Evolutionary conservation across 2,329 filamentous ascomycete species (phyloP).

Genomic region (Aspergillus thermomutatus): DNA sequence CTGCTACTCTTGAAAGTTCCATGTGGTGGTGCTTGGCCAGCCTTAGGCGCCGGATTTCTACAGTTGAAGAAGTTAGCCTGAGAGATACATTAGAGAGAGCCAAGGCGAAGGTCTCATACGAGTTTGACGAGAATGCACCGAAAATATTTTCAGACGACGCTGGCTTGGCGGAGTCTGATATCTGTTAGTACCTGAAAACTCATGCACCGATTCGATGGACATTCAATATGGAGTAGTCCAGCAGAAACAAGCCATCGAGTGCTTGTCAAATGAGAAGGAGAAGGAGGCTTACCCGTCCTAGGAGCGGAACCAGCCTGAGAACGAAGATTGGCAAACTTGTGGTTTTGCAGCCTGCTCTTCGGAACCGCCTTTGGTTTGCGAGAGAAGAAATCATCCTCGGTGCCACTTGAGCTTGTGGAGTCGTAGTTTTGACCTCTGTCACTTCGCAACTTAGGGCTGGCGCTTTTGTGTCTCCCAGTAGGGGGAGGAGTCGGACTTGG

Average conservation of each 20-base stretch:
- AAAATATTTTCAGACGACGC: constrained; percentile 21
- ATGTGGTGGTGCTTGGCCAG: constrained; percentile 9
- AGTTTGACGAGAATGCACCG: constrained; percentile 2
- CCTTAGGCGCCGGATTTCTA: constrained; percentile 5
- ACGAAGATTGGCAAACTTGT: constrained; percentile 28
- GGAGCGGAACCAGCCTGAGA: constrained; percentile 18
- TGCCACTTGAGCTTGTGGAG: constrained; percentile 41
- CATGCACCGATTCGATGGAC: not conserved
- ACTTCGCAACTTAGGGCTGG: constrained; percentile 40
- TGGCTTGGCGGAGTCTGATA: constrained; percentile 25
- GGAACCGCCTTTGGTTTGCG: constrained; percentile 42
- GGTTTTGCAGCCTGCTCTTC: constrained; percentile 34
- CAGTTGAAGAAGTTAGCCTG: constrained; percentile 3
- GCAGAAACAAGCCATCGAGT: not conserved
- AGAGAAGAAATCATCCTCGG: constrained; percentile 23
- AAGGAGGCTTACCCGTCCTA: constrained; percentile 31
- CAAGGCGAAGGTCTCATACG: constrained; percentile 6
- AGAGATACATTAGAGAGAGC: constrained; percentile 3
- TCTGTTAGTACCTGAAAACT: not conserved
- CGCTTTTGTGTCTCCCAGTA: constrained; percentile 39
- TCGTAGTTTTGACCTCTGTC: constrained; percentile 31
- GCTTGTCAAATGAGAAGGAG: not conserved
- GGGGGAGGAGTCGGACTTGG: constrained; percentile 31
- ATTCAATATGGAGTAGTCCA: not conserved
- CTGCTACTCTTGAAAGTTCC: constrained; percentile 31